These are phyloP conservation scores for Petunia hybrid DNA, from an alignment of 305 asterid species.

Conservation along the genomic window DNA sequence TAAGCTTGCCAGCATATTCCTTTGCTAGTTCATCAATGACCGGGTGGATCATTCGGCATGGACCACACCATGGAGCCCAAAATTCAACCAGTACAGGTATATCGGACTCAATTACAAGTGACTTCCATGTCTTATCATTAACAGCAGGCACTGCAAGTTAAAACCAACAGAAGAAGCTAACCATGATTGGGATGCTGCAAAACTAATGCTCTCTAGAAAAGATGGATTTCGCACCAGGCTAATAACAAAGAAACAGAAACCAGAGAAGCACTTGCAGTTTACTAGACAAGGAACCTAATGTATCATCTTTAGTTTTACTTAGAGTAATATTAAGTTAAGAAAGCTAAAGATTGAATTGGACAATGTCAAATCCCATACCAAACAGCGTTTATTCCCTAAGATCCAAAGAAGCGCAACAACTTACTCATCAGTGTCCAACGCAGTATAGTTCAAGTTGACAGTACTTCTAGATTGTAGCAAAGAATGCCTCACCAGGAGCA, in stretches of 20 bases:
- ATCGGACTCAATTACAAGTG: slow-evolving; percentile 55
- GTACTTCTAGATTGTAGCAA: not conserved
- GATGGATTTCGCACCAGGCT: not conserved
- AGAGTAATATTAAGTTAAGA: not conserved
- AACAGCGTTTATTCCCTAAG: slow-evolving; percentile 1
- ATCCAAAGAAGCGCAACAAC: not conserved
- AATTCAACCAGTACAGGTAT: slow-evolving; percentile 84
- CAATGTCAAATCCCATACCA: not conserved
- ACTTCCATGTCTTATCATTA: slow-evolving; percentile 63
- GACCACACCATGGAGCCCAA: slow-evolving; percentile 99
- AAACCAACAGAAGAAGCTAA: slow-evolving; percentile 2
- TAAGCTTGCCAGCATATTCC: slow-evolving; percentile 70
- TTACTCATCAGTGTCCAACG: not conserved
- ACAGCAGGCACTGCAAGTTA: slow-evolving; percentile 64
- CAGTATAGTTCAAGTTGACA: not conserved
- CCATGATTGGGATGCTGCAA: not conserved
- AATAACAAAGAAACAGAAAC: not conserved
- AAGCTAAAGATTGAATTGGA: not conserved
- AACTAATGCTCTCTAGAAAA: not conserved
- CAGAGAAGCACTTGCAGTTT: not conserved
- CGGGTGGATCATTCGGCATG: slow-evolving; percentile 91
- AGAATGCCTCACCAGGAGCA: not conserved
- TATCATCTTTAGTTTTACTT: not conserved
- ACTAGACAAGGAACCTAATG: not conserved
- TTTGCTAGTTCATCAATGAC: slow-evolving; percentile 77